Evolutionary conservation across 805 yeast genomes (phyloP), one percentile per base, ranked within the genome.

Genomic region (Isabelozyma gotoi): DNA sequence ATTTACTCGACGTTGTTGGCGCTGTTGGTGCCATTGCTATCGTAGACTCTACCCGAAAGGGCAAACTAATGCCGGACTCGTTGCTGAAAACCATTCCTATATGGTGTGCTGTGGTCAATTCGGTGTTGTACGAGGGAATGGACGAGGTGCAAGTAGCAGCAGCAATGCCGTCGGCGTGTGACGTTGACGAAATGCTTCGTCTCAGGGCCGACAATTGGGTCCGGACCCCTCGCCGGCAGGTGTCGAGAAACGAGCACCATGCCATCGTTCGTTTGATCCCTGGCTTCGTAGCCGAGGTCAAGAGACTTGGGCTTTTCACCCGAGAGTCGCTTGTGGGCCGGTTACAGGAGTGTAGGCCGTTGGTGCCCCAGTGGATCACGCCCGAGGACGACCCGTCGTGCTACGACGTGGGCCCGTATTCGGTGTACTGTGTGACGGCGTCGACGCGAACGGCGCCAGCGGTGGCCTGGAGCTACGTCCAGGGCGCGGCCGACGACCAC

Each of bases 401-500:
- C 36, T 34, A 38, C 35, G 12, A 15, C 38, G 36, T 19, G n/a
- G n/a, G 15, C 5, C 31, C 11, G 11, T 12, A 11, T 20, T 36
- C 39, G 20, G 41, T 78, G 7, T 54, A 80, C 7, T 63, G 78
- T 39, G 73, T 88, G 40, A 83, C 89, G 0, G 84, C 86, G 0
- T 84, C 91, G 35, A 69, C 72, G 43, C 72, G 70, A 33, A 41
- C 42, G 3, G 46, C 41, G 5, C 21, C 41, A 8, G 41, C n/a
- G n/a, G n/a, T n/a, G n/a, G n/a, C n/a, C n/a, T 62, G 65, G 60
- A 51, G 59, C 17, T 90, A 90, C 56, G 86, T 89, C 1, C 97
- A 89, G 62, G 97, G 97, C 1, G 94, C 96, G 0, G 97, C 94
- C 0, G 97, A 90, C 61, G 97, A 91, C 55, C 96, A 90, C 59